Evolutionary conservation across 257 asterid species (phyloP), one percentile per base, ranked within the genome.

Genomic region (Solanum gracilifrons): DNA sequence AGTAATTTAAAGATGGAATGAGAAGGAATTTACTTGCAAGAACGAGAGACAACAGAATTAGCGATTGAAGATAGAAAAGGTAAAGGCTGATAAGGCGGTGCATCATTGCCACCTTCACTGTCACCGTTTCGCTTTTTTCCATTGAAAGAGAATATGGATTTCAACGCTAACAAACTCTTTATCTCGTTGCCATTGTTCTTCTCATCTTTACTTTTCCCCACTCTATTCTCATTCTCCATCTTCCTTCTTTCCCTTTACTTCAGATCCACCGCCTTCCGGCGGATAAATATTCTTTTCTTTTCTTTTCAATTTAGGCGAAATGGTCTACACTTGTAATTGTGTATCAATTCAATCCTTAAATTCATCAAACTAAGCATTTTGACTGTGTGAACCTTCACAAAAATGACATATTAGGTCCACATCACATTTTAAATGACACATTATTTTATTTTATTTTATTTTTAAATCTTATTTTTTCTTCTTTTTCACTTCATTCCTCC

Each of bases 31-130:
- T 91, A 96, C 99, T 88, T 89, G 90, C 92, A 90, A 90, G 97
- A 95, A 68, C 95, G 94, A 58, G 92, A 90, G 90, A 93, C 93
- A 86, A 96, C 98, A 46, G 94, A 91, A 90, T 93, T 93, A 68
- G 98, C 97, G 43, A 91, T 79, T 43, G 91, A 88, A 83, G 99
- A 93, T 82, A 96, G 96, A 86, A 94, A 89, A 5, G 96, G 89
- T 66, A 85, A 85, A 69, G 87, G 87, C 32, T 86, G 72, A 51
- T 86, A 48, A 4, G 93, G 92, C 76, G 92, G 85, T 83, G 82
- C 80, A 85, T 37, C 87, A 25, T 36, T 86, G 4, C 32, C 87
- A 71, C 80, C 92, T 71, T 75, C 92, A 32, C 62, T 89, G 84
- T 43, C 89, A 87, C 83, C 69, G 27, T 21, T 37, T 21, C 89